These are phyloP conservation scores for Backusella luteola DNA, from an alignment of 192 early-diverging fungal species.

Conservation along the genomic window DNA sequence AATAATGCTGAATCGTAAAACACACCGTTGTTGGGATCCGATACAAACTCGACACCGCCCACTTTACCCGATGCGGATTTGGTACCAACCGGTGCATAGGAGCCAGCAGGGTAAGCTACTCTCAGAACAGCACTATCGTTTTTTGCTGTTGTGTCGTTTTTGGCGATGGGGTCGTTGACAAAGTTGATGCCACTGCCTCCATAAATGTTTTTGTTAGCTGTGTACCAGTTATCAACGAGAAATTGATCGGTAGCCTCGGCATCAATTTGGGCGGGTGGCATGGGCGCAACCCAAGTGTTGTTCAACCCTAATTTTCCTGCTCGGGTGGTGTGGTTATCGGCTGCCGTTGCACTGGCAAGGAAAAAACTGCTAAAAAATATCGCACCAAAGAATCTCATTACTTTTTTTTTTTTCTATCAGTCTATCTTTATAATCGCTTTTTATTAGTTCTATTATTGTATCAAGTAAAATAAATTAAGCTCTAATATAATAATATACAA, in stretches of 20 bases:
- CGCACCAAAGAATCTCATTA: neutral
- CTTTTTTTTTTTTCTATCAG: neutral
- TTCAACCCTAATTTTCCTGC: constrained; percentile 22
- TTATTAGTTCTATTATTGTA: neutral
- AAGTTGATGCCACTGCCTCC: constrained; percentile 38
- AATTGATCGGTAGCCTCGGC: neutral
- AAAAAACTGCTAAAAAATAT: neutral
- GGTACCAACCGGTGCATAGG: constrained; percentile 38
- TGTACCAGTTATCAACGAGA: constrained; percentile 2
- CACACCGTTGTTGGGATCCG: constrained; percentile 36
- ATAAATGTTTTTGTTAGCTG: constrained; percentile 20
- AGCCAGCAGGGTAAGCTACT: constrained; percentile 43
- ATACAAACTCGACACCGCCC: constrained; percentile 49
- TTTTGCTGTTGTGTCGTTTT: constrained; percentile 1
- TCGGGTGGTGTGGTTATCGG: neutral
- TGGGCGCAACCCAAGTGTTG: constrained; percentile 40
- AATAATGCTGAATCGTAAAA: constrained; percentile 42
- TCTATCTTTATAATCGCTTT: neutral
- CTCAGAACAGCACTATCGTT: constrained; percentile 30
- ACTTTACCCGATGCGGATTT: neutral
- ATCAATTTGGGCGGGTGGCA: constrained; percentile 25
- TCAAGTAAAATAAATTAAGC: neutral
- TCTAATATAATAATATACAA: neutral
- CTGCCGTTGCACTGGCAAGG: neutral
- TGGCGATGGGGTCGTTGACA: constrained; percentile 30